These are phyloP conservation scores for Fusarium falciforme DNA, from an alignment of 2,329 filamentous ascomycete species.

Conservation along the genomic window DNA sequence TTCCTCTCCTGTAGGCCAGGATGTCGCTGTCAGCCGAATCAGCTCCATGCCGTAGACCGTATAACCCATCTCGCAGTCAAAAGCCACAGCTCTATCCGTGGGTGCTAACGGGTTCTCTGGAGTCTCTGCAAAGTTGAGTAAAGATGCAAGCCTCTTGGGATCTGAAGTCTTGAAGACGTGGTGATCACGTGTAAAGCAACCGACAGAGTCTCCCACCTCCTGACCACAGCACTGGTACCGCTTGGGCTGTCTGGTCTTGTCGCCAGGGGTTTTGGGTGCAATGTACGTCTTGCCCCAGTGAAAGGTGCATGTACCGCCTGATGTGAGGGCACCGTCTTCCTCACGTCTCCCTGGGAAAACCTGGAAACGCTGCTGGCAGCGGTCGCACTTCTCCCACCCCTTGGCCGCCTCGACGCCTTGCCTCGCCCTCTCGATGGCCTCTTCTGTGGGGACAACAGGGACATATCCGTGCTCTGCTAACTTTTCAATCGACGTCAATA, in stretches of 20 bases:
- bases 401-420: constrained; percentile 73
- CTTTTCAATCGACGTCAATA: constrained; percentile 72
- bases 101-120: constrained; percentile 70
- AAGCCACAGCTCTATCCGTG: constrained; percentile 75
- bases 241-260: constrained; percentile 67
- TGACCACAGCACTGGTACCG: constrained; percentile 85
- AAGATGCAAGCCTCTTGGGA: constrained; percentile 77
- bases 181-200: constrained; percentile 76
- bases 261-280: constrained; percentile 67
- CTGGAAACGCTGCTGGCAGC: constrained; percentile 87
- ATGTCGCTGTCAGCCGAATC: constrained; percentile 87
- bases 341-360: constrained; percentile 88
- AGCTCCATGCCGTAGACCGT: constrained; percentile 90
- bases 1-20: constrained; percentile 82
- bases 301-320: constrained; percentile 81
- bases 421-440: constrained; percentile 74
- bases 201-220: constrained; percentile 75
- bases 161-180: constrained; percentile 92
- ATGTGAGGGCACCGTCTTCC: constrained; percentile 79
- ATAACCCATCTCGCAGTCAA: constrained; percentile 99
- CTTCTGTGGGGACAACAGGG: constrained; percentile 70
- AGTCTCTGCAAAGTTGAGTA: constrained; percentile 84
- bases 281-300: constrained; percentile 80
- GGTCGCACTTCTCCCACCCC: constrained; percentile 90
- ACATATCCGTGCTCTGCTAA: constrained; percentile 83